These are phyloP conservation scores for Xerocomus spinulosus DNA, from an alignment of 768 basidiomycete genomes.

Conservation along the genomic window DNA sequence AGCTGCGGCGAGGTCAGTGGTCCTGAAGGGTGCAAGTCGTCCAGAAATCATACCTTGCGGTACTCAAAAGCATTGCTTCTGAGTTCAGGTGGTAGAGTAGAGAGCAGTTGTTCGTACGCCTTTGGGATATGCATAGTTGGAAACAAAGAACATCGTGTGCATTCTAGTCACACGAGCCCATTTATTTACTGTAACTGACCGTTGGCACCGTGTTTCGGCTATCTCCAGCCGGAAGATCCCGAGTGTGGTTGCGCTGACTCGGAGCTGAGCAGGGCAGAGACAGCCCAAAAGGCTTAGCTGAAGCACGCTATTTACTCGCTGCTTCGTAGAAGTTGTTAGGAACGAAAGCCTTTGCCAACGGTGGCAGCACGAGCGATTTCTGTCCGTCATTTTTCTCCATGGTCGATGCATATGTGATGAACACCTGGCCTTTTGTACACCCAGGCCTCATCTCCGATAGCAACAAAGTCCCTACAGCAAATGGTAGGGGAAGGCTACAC, in stretches of 20 bases:
- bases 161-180: background rate
- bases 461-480: slow-evolving; percentile 13
- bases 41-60: slow-evolving; percentile 49
- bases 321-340: slow-evolving; percentile 8
- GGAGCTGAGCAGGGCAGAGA: background rate
- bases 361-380: slow-evolving; percentile 13
- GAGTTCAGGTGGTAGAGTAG: slow-evolving; percentile 71
- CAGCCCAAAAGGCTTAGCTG: background rate
- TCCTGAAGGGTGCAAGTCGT: too few species aligned
- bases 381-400: slow-evolving; percentile 3
- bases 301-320: background rate
- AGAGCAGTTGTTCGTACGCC: slow-evolving; percentile 57
- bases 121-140: slow-evolving; percentile 68
- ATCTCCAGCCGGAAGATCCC: background rate
- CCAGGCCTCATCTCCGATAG: slow-evolving; percentile 10
- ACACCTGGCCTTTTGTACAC: too few species aligned
- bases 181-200: background rate
- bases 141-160: background rate
- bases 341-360: slow-evolving; percentile 18
- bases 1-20: slow-evolving; percentile 47
- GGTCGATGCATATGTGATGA: background rate
- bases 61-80: slow-evolving; percentile 80
- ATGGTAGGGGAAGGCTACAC: slow-evolving; percentile 21
- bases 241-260: background rate
- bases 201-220: background rate